These are phyloP conservation scores for Vicia faba DNA, from an alignment of 306 rosid genomes.

Conservation along the genomic window DNA sequence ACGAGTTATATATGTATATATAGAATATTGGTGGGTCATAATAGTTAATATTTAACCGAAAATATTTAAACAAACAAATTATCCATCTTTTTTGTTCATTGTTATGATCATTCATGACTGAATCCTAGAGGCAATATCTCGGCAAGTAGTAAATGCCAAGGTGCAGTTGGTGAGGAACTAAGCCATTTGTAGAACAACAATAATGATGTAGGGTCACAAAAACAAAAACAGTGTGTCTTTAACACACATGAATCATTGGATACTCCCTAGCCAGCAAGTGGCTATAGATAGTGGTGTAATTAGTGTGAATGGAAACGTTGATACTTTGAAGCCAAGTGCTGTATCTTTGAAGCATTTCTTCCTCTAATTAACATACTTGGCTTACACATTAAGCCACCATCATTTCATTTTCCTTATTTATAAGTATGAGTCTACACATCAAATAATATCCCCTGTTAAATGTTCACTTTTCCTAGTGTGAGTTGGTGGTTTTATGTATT, in stretches of 20 bases:
- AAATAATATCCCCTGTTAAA: no score
- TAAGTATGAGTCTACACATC: no score
- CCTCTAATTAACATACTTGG: slow-evolving; percentile 54
- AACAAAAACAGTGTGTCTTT: slow-evolving; percentile 32
- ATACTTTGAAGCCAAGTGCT: slow-evolving; percentile 42
- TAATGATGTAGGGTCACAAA: slow-evolving; percentile 44
- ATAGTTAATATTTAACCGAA: slow-evolving; percentile 8
- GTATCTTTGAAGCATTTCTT: slow-evolving; percentile 52
- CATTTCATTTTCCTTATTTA: slow-evolving; percentile 40
- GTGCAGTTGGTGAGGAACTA: slow-evolving; percentile 38
- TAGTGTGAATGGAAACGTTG: slow-evolving; percentile 38
- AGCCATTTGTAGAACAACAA: slow-evolving; percentile 25
- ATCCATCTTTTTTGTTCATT: slow-evolving; percentile 31
- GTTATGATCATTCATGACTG: slow-evolving; percentile 13
- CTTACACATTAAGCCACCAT: slow-evolving; percentile 68
- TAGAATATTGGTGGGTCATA: slow-evolving; percentile 30
- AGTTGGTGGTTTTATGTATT: no score
- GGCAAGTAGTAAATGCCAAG: slow-evolving; percentile 26
- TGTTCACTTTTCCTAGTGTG: no score
- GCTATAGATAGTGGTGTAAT: slow-evolving; percentile 11
- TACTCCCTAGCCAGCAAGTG: slow-evolving; percentile 25
- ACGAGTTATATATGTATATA: slow-evolving; percentile 28
- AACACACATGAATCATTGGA: slow-evolving; percentile 17
- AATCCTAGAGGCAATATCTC: slow-evolving; percentile 5
- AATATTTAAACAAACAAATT: slow-evolving; percentile 17